These are phyloP conservation scores for Phalaenopsis equestris DNA, from an alignment of 106 monocot species.

Conservation along the genomic window DNA sequence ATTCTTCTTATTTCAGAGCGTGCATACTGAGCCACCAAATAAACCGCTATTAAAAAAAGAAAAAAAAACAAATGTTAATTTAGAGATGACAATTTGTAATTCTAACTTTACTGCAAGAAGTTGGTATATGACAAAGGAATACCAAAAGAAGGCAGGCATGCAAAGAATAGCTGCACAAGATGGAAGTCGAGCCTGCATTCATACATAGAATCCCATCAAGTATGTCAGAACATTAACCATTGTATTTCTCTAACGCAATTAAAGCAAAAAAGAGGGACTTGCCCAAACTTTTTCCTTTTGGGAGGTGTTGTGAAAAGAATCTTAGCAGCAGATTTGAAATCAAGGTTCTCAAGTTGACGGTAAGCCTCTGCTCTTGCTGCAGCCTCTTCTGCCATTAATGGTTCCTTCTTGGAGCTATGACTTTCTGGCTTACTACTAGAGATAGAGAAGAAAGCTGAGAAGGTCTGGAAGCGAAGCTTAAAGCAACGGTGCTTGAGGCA, in stretches of 20 bases:
- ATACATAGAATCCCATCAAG: not conserved
- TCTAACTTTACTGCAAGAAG: not conserved
- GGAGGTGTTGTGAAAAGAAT: slow-evolving; percentile 69
- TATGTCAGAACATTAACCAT: not conserved
- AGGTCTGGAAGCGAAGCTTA: not conserved
- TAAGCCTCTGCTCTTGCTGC: slow-evolving; percentile 38
- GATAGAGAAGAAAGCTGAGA: not conserved
- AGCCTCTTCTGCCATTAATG: not conserved
- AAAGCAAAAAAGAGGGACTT: not conserved
- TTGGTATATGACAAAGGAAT: not conserved
- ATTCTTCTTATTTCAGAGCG: slow-evolving; percentile 62
- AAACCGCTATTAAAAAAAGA: slow-evolving; percentile 40
- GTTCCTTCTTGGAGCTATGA: not conserved
- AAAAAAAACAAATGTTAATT: not conserved
- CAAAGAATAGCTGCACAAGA: slow-evolving; percentile 82
- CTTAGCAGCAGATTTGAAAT: slow-evolving; percentile 56
- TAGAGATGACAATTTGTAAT: not conserved
- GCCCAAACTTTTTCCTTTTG: slow-evolving; percentile 73
- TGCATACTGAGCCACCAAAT: slow-evolving; percentile 75
- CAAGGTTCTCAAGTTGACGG: slow-evolving; percentile 42
- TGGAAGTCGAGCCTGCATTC: slow-evolving; percentile 67
- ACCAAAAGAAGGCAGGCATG: slow-evolving; percentile 78
- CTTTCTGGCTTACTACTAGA: not conserved
- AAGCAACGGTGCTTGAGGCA: not conserved
- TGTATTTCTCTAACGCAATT: not conserved